These are phyloP conservation scores for Leishmania major DNA, from an alignment of 208 protist species.

Conservation along the genomic window DNA sequence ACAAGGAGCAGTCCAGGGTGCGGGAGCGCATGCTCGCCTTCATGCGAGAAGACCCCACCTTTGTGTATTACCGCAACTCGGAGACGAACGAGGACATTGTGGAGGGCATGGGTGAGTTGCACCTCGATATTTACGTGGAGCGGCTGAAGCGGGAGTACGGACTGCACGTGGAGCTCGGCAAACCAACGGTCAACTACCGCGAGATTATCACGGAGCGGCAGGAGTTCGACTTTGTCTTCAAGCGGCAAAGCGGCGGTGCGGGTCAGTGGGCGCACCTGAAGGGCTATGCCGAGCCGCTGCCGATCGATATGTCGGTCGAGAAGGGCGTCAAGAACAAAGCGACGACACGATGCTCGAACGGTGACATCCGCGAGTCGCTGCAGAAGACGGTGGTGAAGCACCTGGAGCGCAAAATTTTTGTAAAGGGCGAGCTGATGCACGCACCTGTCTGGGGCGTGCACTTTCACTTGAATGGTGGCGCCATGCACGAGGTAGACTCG, in stretches of 20 bases:
- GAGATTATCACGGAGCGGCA: slow-evolving; percentile 91
- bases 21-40: slow-evolving; percentile 90
- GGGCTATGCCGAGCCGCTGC: slow-evolving; percentile 92
- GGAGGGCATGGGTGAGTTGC: slow-evolving; percentile 97
- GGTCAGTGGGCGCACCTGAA: slow-evolving; percentile 98
- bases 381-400: slow-evolving; percentile 94
- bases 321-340: slow-evolving; percentile 89
- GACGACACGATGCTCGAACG: slow-evolving; percentile 93
- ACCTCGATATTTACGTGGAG: slow-evolving; percentile 97
- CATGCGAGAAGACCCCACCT: slow-evolving; percentile 97
- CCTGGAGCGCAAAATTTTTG: slow-evolving; percentile 91
- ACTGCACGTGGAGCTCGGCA: slow-evolving; percentile 90
- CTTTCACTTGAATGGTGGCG: slow-evolving; percentile 96
- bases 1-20: slow-evolving; percentile 74
- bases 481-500: slow-evolving; percentile 98
- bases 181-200: slow-evolving; percentile 97
- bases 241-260: slow-evolving; percentile 98
- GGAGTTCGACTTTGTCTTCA: slow-evolving; percentile 98
- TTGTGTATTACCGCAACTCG: slow-evolving; percentile 92
- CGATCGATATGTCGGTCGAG: slow-evolving; percentile 91
- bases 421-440: slow-evolving; percentile 95
- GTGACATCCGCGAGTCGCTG: slow-evolving; percentile 93
- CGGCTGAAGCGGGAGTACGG: slow-evolving; percentile 95
- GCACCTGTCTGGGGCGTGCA: slow-evolving; percentile 96
- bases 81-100: slow-evolving; percentile 96